These are phyloP conservation scores for Phenoliferia sp. DNA, from an alignment of 1,284 basidiomycete species.

Conservation along the genomic window DNA sequence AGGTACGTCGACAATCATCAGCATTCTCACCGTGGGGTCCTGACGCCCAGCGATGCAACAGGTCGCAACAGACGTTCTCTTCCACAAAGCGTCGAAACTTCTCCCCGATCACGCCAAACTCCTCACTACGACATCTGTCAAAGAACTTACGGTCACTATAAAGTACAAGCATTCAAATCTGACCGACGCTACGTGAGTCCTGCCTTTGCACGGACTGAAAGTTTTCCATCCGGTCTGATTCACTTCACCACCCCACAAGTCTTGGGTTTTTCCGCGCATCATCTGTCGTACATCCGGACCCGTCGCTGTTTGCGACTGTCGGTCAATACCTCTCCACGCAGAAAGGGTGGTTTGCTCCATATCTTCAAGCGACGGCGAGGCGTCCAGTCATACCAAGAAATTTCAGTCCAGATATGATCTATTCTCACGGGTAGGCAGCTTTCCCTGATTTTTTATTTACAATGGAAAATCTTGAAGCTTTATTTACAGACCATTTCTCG, in stretches of 20 bases:
- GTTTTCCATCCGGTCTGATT: no score
- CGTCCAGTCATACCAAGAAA: neutral
- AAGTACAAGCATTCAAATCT: neutral
- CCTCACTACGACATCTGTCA: neutral
- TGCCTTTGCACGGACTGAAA: no score
- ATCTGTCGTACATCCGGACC: neutral
- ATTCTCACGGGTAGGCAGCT: neutral
- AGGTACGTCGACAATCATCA: neutral
- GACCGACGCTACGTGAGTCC: neutral
- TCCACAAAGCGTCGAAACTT: neutral
- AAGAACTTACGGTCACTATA: neutral
- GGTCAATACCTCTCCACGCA: neutral
- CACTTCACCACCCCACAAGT: no score
- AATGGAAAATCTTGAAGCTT: neutral
- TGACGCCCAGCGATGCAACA: neutral
- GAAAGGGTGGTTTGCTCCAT: neutral
- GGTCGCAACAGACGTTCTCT: neutral
- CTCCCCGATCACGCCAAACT: neutral
- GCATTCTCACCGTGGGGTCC: neutral
- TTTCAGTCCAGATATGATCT: neutral
- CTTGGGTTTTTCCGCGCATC: conserved; percentile 1
- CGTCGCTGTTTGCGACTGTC: neutral
- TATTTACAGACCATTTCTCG: neutral
- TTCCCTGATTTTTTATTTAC: neutral
- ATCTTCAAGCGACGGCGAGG: neutral